These are phyloP conservation scores for Apiospora marii DNA, from an alignment of 2,329 filamentous ascomycete species.

Conservation along the genomic window DNA sequence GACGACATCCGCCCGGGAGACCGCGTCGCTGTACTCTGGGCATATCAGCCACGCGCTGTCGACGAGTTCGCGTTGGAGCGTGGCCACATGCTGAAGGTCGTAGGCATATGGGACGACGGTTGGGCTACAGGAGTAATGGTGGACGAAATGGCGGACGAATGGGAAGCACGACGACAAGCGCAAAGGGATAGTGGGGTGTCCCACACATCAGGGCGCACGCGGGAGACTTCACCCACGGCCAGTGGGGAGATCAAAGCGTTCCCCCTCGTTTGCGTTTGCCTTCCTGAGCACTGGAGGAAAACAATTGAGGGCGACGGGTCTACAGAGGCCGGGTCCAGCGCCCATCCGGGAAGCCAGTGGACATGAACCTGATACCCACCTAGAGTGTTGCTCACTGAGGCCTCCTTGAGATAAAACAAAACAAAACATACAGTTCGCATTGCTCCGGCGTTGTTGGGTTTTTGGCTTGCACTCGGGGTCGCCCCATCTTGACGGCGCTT, in stretches of 20 bases:
- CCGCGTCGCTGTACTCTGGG: slow-evolving; percentile 91
- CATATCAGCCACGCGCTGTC: slow-evolving; percentile 90
- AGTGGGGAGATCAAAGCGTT: slow-evolving; percentile 95
- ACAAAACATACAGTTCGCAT: slow-evolving; percentile 39
- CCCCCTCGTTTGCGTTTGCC: slow-evolving; percentile 93
- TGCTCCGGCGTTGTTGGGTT: slow-evolving; percentile 48
- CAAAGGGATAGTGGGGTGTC: slow-evolving; percentile 96
- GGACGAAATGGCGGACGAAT: slow-evolving; percentile 85
- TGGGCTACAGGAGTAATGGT: slow-evolving; percentile 95
- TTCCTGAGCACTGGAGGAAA: slow-evolving; percentile 95
- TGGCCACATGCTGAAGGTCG: slow-evolving; percentile 97
- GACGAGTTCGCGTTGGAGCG: slow-evolving; percentile 95
- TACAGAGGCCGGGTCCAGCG: slow-evolving; percentile 65
- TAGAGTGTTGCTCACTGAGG: neutral
- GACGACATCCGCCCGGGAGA: slow-evolving; percentile 95
- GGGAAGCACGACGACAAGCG: slow-evolving; percentile 76
- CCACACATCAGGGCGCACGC: slow-evolving; percentile 71
- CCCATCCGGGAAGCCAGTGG: slow-evolving; percentile 36
- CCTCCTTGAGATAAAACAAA: neutral
- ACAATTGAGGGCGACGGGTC: slow-evolving; percentile 91
- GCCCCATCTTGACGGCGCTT: neutral
- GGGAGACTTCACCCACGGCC: slow-evolving; percentile 68
- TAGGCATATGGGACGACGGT: slow-evolving; percentile 98
- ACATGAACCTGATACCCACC: slow-evolving; percentile 34
- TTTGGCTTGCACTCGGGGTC: slow-evolving; percentile 15